Base-by-base conservation (phyloP, 768 basidiomycete genomes). In the Phaffia australis region DNA sequence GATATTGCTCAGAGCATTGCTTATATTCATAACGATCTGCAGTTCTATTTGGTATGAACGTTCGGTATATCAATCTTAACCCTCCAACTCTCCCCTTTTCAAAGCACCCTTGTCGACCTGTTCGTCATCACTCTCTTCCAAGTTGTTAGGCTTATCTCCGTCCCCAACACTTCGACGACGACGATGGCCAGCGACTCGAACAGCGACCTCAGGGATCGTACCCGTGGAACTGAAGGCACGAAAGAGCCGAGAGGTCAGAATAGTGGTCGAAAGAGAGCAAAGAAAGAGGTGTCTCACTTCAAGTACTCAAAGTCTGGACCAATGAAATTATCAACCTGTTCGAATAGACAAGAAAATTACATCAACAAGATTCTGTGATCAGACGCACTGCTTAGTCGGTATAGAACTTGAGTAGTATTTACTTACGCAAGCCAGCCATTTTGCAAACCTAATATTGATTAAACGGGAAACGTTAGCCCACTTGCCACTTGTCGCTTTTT, bases 161-260 rank as follows among this genome's bases (percentile, higher is more conserved):
- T 55, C 65, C 21, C 69, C 71, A 50, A 63, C 68, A 25, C 65
- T 67, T 62, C 65, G 65, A 60, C 59, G 71, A 11, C 65, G 66
- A 19, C 72, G 54, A 69, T 80, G 65, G 59, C 68, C 51, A 82
- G 83, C 66, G 79, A 84, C 72, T 80, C 83, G 72, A 51, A 89
- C 81, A 4, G 88, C 85, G 4, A 79, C 79, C 0, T 82, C 75
- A 0, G 90, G 91, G 50, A 98, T 85, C 57, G 81, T 81, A 11
- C 89, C 93, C 73, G 83, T 82, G 0, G 83, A 79, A 72, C 89
- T 93, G 68, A 79, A 71, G 87, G 91, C 35, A 64, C 65, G 65
- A 27, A 18, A 3, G 27, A 48, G n/a, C 14, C 4, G 50, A n/a
- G 16, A 25, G 29, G 1, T 55, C 29, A 25, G 56, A 67, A 9